Conservation (phyloP, 1,284 basidiomycete genomes). For the Salmacisia buchloeana region DNA sequence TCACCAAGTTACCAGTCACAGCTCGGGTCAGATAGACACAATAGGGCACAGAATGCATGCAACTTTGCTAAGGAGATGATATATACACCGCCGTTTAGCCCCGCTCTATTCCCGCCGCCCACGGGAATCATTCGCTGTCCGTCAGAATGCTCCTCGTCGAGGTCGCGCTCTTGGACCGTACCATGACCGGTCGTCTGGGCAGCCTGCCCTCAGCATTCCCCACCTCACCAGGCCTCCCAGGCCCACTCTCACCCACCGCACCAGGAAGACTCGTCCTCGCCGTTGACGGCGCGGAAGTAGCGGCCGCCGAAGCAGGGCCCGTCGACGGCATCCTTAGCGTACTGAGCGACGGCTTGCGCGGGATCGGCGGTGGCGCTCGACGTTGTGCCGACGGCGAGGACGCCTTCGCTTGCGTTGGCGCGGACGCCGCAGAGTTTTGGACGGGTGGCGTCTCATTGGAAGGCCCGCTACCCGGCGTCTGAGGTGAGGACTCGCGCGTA, state of each 20-base stretch:
- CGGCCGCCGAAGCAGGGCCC: not conserved
- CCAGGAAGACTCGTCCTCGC: too few relatives aligned
- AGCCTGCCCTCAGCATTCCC: too few relatives aligned
- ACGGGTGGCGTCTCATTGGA: too few relatives aligned
- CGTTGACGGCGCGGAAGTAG: too few relatives aligned
- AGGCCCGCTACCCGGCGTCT: too few relatives aligned
- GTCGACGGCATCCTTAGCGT: not conserved
- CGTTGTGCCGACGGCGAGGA: not conserved
- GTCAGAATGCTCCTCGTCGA: conserved; percentile 1
- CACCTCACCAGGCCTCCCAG: too few relatives aligned
- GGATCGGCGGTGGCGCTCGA: not conserved
- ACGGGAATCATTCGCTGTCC: conserved; percentile 1
- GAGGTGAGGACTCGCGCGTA: too few relatives aligned
- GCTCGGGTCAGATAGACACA: too few relatives aligned
- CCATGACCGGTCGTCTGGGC: not conserved
- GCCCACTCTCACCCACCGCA: too few relatives aligned
- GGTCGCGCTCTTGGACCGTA: conserved; percentile 1
- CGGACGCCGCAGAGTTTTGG: not conserved
- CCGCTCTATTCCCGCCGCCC: not conserved
- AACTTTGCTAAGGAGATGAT: not conserved
- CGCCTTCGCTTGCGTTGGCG: not conserved
- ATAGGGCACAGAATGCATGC: not conserved
- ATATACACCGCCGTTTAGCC: not conserved
- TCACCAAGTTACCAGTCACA: too few relatives aligned
- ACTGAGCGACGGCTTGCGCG: not conserved